A percentile compares a stretch with the other conserved stretches of the same genome.
Evolutionary conservation across 208 protist species (phyloP).

Genomic region (Trypanosoma boissoni): DNA sequence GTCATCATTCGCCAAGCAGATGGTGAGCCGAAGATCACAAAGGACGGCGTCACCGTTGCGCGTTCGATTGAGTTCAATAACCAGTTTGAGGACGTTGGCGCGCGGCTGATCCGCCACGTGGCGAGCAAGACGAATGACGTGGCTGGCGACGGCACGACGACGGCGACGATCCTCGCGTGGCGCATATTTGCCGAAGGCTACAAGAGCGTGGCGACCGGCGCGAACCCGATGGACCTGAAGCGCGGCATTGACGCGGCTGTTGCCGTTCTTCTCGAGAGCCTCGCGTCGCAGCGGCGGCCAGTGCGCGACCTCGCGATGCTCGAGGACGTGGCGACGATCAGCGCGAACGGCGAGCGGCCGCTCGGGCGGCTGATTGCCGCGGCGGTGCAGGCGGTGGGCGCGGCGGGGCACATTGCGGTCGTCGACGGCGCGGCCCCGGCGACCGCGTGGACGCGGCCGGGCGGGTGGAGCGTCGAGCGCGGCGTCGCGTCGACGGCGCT

Average conservation of each 20-base stretch:
- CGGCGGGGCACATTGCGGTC: conserved; percentile 99
- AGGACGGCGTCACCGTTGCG: conserved; percentile 99
- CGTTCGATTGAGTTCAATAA: conserved; percentile 98
- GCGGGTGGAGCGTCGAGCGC: conserved; percentile 97
- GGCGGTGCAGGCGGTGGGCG: conserved; percentile 98
- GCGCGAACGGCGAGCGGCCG: conserved; percentile 98
- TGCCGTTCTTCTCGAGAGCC: conserved; percentile 74
- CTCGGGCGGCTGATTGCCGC: conserved; percentile 97
- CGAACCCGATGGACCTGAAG: conserved; percentile 99
- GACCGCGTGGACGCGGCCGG: conserved; percentile 96
- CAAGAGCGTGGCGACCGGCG: conserved; percentile 98
- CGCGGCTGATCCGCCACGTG: conserved; percentile 94
- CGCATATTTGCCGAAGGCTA: conserved; percentile 98
- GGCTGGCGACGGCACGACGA: conserved; percentile 99
- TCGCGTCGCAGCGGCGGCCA: conserved; percentile 92
- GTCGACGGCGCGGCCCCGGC: conserved; percentile 96
- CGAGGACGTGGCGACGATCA: conserved; percentile 99
- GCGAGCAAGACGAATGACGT: conserved; percentile 98
- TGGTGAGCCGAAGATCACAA: conserved; percentile 99
- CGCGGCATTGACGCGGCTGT: conserved; percentile 98
- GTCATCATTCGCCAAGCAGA: conserved; percentile 98
- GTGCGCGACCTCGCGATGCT: conserved; percentile 93
- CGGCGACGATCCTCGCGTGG: conserved; percentile 98
- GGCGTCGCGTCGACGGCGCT: conserved; percentile 99
- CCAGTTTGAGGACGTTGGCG: conserved; percentile 98